Base-by-base conservation (phyloP, 441 rosid genomes). In the Manihot esculenta region DNA sequence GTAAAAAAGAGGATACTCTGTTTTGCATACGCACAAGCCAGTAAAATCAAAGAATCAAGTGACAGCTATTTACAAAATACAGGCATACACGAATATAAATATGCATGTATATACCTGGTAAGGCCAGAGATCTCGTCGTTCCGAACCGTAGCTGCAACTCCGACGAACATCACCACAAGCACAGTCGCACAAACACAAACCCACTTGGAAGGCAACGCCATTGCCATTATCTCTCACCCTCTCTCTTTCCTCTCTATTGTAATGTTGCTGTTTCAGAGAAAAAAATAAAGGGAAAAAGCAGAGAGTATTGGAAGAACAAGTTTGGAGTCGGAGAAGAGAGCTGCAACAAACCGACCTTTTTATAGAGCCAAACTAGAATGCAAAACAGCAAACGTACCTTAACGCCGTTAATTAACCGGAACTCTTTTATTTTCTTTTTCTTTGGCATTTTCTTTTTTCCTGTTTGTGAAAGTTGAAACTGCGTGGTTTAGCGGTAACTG, bases 301-400 rank as follows among this genome's bases (percentile, higher is more conserved):
- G 45, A 61, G 51, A 57, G 72, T 23, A 71, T 26, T 12, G 21
- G 55, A 38, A 65, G 64, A 72, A 54, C 57, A 69, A 65, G 71
- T 60, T 68, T 57, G 53, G 71, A 69, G 80, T 72, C 81, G 65
- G 81, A 69, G 79, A 57, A 61, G 58, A 64, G 79, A 72, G 72
- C 68, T 60, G 59, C 71, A 33, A 77, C 76, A 68, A 75, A 77
- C 45, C 63, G 68, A 66, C 78, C 78, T 55, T 81, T 35, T 83
- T 86, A 88, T 84, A 88, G 86, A 79, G 73, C 72, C 71, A 17
- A 47, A 69, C 72, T 14, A 44, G 15, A 59, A 10, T 51, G 55
- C 24, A 26, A 14, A 50, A 58, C n/a, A 5, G 20, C n/a, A 3
- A 49, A 71, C 68, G 64, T 35, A 41, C 18, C 33, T 64, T 64